Conservation (phyloP, 2,329 filamentous ascomycete genomes). For the Byssothecium circinans region DNA sequence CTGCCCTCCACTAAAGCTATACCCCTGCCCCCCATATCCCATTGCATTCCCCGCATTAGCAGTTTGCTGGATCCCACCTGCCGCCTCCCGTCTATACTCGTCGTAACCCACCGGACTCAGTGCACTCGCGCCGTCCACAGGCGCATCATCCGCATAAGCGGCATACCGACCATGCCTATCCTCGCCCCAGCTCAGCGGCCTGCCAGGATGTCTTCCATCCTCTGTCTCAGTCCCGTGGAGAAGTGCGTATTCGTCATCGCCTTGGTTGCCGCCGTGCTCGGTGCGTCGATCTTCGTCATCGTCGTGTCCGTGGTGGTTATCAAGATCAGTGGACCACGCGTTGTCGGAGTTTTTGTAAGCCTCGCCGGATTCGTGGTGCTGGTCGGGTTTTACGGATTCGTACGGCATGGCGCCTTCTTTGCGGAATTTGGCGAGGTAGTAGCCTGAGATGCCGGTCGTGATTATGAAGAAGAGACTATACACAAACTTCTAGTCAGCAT, state of each 20-base stretch:
- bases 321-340: constrained; percentile 49
- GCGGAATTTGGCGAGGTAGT: constrained; percentile 59
- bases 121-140: constrained; percentile 37
- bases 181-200: constrained; percentile 45
- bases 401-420: constrained; percentile 58
- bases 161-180: constrained; percentile 28
- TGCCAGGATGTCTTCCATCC: constrained; percentile 43
- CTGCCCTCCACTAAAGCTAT: constrained; percentile 24
- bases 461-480: constrained; percentile 56
- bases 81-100: constrained; percentile 33
- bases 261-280: constrained; percentile 47
- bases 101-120: constrained; percentile 42
- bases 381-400: constrained; percentile 47
- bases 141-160: constrained; percentile 44
- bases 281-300: constrained; percentile 44
- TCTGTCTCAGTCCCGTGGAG: constrained; percentile 48
- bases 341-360: constrained; percentile 44
- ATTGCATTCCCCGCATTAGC: background rate
- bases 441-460: constrained; percentile 57
- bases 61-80: background rate
- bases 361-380: constrained; percentile 44
- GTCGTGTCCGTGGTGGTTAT: constrained; percentile 46
- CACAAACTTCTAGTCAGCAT: too few species aligned
- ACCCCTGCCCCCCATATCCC: constrained; percentile 16
- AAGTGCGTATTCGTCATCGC: constrained; percentile 56